These are phyloP conservation scores for Marchantia polymorpha DNA, from an alignment of 225 moss, liverwort and hornwort species.

Conservation along the genomic window DNA sequence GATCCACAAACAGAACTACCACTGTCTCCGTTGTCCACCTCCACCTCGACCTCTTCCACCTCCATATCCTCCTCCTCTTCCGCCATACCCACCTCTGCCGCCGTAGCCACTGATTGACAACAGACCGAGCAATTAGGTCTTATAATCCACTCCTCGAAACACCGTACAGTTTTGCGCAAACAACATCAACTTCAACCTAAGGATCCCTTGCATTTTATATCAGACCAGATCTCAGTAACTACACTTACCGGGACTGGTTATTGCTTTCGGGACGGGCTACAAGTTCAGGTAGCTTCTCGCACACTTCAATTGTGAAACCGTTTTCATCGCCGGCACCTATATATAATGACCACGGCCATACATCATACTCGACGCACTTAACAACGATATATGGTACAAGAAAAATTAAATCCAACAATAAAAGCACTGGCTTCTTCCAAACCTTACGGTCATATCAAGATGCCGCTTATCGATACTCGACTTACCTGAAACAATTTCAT, in stretches of 20 bases:
- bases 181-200: neutral
- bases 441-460: neutral
- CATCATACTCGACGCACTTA: neutral
- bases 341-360: neutral
- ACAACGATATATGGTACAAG: no score
- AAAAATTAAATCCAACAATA: no score
- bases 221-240: neutral
- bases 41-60: constrained; percentile 41
- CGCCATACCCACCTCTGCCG: constrained; percentile 44
- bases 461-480: neutral
- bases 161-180: neutral
- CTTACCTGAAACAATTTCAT: constrained; percentile 54
- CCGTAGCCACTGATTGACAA: constrained; percentile 37
- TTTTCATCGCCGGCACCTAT: constrained; percentile 57
- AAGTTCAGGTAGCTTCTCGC: constrained; percentile 62
- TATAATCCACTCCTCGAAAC: neutral
- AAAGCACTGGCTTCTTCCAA: no score
- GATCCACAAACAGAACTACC: constrained; percentile 5
- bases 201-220: neutral
- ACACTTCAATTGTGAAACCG: constrained; percentile 68
- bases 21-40: constrained; percentile 20
- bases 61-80: constrained; percentile 30
- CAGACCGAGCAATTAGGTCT: neutral
- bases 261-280: constrained; percentile 56
- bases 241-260: constrained; percentile 24